Base-by-base conservation (phyloP, 192 early-diverging fungal species). In the Irineochytrium annulatum region DNA sequence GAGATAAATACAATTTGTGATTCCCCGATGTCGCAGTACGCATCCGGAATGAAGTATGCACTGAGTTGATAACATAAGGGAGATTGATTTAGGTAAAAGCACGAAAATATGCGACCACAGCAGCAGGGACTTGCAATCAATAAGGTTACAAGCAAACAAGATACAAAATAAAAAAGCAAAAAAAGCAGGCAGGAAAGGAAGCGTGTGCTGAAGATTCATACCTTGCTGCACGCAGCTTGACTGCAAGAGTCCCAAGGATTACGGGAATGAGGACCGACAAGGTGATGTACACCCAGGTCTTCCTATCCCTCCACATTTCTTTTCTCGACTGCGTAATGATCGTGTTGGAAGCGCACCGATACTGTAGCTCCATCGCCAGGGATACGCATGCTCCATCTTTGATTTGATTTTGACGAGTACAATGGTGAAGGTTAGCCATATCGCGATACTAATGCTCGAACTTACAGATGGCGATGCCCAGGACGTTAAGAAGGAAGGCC, bases 381-480 rank as follows among this genome's bases (percentile, higher is more conserved):
- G 34, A 55, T 6, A 55, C 13, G 41, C 54, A 55, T 6, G 41
- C 13, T 33, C 54, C 54, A 24, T 55, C 37, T 41, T 8, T 41
- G 37, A 41, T 13, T 13, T 13, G 37, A 41, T 8, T 41, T 41
- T 41, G 37, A 41, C n/a, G n/a, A 41, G n/a, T n/a, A 41, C 37
- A n/a, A 13, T 41, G n/a, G 37, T 41, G 8, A 13, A n/a, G 37
- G 37, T 41, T 41, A 13, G 37, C n/a, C n/a, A n/a, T 41, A n/a
- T 13, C 37, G 37, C 8, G n/a, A 13, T n/a, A 41, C n/a, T 41
- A 8, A n/a, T 8, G 37, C 11, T 13, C n/a, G 37, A 13, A 41
- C 37, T 41, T 41, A 41, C 37, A 55, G 34, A 46, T 55, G 11
- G 54, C 54, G 41, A 55, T 55, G 8, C 54, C 54, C 5, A 55